phyloP scores from a whole-genome alignment of 2,329 filamentous ascomycete genomes.

The Trichophyton schoenleinii region DNA sequence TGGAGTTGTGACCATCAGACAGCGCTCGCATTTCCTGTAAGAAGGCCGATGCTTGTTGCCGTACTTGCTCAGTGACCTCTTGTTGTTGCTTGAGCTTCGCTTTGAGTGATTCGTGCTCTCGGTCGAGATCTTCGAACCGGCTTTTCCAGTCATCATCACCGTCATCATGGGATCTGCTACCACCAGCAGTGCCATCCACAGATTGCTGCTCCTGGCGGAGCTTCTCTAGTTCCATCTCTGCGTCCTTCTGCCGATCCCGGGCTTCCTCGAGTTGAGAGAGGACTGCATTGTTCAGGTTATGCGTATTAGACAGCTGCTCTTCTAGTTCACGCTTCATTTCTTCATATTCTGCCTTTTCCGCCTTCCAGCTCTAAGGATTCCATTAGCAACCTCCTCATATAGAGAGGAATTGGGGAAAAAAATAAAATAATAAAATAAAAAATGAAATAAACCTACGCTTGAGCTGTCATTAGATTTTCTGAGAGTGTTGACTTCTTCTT shows the following conservation, averaged over 20 bases:
- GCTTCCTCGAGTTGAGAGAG: slow-evolving; percentile 66
- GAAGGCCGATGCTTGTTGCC: slow-evolving; percentile 69
- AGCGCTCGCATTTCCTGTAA: slow-evolving; percentile 79
- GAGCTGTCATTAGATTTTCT: slow-evolving; percentile 47
- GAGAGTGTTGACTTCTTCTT: slow-evolving; percentile 52
- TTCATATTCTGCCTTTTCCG: slow-evolving; percentile 54
- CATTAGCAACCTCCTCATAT: neutral
- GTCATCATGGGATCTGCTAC: neutral
- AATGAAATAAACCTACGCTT: slow-evolving; percentile 24
- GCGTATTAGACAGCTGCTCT: slow-evolving; percentile 58
- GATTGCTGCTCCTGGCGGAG: slow-evolving; percentile 3
- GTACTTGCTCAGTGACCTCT: slow-evolving; percentile 73
- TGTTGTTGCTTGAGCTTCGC: slow-evolving; percentile 59
- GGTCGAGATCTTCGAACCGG: slow-evolving; percentile 46
- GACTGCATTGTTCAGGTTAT: slow-evolving; percentile 65
- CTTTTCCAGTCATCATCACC: slow-evolving; percentile 45
- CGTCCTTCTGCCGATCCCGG: slow-evolving; percentile 52
- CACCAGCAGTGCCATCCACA: neutral
- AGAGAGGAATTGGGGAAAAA: neutral
- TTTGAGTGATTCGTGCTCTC: slow-evolving; percentile 55
- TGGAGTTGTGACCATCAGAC: slow-evolving; percentile 64
- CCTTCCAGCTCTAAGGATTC: slow-evolving; percentile 25
- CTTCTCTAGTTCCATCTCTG: slow-evolving; percentile 46
- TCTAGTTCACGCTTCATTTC: slow-evolving; percentile 56
- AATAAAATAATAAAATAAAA: neutral